Percentiles rank a stretch among this genome's conserved stretches.
Conservation (phyloP, 2,329 filamentous ascomycete genomes). For the Aureobasidium zeae region DNA sequence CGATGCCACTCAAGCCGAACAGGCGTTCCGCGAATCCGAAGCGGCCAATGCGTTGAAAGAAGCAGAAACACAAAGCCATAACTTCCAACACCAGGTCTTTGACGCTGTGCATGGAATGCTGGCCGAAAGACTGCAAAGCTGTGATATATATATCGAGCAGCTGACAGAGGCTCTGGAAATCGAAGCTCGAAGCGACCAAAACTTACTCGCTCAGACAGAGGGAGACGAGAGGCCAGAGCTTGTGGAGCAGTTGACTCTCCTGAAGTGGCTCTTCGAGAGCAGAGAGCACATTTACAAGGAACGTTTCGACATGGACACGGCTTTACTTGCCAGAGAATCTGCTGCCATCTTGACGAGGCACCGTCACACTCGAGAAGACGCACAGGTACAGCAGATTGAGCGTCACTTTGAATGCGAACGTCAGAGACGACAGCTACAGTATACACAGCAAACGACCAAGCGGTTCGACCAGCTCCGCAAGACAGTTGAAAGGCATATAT, state of each 20-base stretch:
- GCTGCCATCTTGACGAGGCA: constrained; percentile 50
- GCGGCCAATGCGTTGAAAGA: constrained; percentile 24
- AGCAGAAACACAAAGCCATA: constrained; percentile 51
- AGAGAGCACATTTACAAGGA: constrained; percentile 81
- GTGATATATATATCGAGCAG: constrained; percentile 68
- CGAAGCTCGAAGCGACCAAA: constrained; percentile 1
- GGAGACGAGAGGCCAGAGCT: constrained; percentile 92
- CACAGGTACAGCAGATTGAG: constrained; percentile 51
- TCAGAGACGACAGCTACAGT: constrained; percentile 59
- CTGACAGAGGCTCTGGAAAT: constrained; percentile 39
- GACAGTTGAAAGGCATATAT: constrained; percentile 75
- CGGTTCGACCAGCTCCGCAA: constrained; percentile 68
- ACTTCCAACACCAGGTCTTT: constrained; percentile 73
- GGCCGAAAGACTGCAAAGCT: constrained; percentile 62
- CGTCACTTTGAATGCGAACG: constrained; percentile 69
- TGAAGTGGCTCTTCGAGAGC: constrained; percentile 96
- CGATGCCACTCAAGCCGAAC: constrained; percentile 60
- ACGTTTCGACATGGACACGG: constrained; percentile 58
- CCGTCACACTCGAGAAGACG: constrained; percentile 37
- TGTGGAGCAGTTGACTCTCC: constrained; percentile 81
- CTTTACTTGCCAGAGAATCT: not conserved
- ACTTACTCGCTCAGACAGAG: constrained; percentile 80
- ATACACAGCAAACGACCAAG: constrained; percentile 60
- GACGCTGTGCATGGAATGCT: constrained; percentile 73
- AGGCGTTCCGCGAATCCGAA: constrained; percentile 36